Base-by-base conservation (phyloP, 2,329 filamentous ascomycete species). In the Fusarium transvaalense region DNA sequence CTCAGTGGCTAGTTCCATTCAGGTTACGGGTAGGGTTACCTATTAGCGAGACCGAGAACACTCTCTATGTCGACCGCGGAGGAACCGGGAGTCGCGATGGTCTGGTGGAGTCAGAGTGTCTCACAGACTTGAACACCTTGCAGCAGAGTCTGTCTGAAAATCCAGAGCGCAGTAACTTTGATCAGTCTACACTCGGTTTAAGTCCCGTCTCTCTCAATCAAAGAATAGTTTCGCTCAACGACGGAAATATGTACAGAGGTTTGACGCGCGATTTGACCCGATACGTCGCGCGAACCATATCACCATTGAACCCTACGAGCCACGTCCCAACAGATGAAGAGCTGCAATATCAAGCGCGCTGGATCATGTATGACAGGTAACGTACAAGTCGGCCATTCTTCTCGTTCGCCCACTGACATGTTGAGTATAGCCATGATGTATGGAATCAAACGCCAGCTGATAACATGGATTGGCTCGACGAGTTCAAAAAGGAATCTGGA, bases 311-410 rank as follows among this genome's bases (percentile, higher is more conserved):
- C 13, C 75, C 75, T 3, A 71, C 70, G 50, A 75, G 54, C 15
- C 73, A 75, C 4, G 52, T 78, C 0, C 78, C 78, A 0, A 79
- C 77, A 0, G 78, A 81, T 19, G 75, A 76, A 7, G 78, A 81
- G 34, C 58, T 81, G 1, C 69, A 78, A 21, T 64, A 71, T 9
- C 75, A 80, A 57, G 79, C 78, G 3, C 71, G 76, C 2, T 75
- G 73, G 56, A 78, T 80, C 27, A 54, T 75, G 32, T 74, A 71
- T 6, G 76, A 76, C 21, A 74, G 75, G 74, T 76, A 25, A 25
- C 60, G 70, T 63, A 14, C 3, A 13, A 1, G 0, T 3, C 2
- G 1, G 0, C 0, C 1, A 5, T 5, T 0, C 12, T 27, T 8
- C 3, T 1, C 0, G 2, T 5, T 10, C 4, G 0, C 1, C 8